Conservation (phyloP, 2,329 filamentous ascomycete genomes). For the Pseudocercospora cruenta region DNA sequence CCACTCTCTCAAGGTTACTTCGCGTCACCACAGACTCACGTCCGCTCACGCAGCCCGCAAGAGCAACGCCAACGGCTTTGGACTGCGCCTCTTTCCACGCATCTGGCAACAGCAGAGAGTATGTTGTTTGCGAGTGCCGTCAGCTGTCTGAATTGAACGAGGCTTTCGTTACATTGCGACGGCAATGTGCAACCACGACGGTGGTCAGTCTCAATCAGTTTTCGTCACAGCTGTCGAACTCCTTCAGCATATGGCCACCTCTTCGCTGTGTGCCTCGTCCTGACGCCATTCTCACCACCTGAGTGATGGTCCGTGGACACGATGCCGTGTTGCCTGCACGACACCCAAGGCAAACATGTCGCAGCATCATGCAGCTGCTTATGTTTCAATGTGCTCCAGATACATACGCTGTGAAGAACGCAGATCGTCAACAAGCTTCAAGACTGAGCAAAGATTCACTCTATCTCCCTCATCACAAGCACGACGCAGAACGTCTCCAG, state of each 20-base stretch:
- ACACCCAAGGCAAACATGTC: background rate
- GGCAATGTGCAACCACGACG: slow-evolving; percentile 3
- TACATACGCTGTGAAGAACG: background rate
- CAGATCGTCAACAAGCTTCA: background rate
- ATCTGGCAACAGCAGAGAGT: background rate
- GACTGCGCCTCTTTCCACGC: background rate
- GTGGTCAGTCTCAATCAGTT: background rate
- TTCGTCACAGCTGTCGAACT: background rate
- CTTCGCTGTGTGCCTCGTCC: background rate
- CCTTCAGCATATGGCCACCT: background rate
- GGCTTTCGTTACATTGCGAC: slow-evolving; percentile 2
- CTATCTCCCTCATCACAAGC: background rate
- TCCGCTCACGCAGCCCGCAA: background rate
- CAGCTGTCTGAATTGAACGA: background rate
- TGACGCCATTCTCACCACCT: background rate
- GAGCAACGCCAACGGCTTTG: background rate
- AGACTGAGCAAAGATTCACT: background rate
- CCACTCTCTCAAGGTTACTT: background rate
- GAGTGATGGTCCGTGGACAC: background rate
- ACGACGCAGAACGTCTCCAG: background rate
- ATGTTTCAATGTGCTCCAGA: background rate
- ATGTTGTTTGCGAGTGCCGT: background rate
- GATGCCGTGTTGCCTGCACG: slow-evolving; percentile 4
- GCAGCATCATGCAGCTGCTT: background rate
- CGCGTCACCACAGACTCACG: background rate